Evolutionary conservation across 345 rosid genomes (phyloP).

Genomic region (Raphanus raphanistrum): DNA sequence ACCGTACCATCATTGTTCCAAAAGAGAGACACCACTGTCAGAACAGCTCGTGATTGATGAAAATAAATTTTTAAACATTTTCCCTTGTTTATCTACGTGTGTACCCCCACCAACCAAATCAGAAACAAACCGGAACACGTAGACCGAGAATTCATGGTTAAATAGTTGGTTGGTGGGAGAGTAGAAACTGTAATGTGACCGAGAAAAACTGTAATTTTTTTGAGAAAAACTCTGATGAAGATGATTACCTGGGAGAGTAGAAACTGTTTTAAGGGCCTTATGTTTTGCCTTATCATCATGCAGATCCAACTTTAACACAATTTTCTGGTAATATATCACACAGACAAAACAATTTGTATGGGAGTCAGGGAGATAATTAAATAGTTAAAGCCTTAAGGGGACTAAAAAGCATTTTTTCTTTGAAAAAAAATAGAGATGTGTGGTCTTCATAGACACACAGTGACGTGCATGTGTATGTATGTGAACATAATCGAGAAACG

Average conservation of each 20-base stretch:
- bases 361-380: neutral
- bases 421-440: neutral
- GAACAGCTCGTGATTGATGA: slow-evolving; percentile 37
- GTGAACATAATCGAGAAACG: neutral
- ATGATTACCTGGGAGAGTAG: slow-evolving; percentile 70
- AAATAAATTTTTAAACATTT: neutral
- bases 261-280: slow-evolving; percentile 82
- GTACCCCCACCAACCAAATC: slow-evolving; percentile 22
- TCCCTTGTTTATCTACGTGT: neutral
- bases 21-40: slow-evolving; percentile 20
- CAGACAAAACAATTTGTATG: neutral
- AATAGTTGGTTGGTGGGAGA: too few relatives aligned
- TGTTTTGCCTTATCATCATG: slow-evolving; percentile 77
- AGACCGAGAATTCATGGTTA: slow-evolving; percentile 2
- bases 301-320: slow-evolving; percentile 73
- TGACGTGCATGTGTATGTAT: neutral
- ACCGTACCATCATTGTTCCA: slow-evolving; percentile 36
- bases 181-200: too few relatives aligned
- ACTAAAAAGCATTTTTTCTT: too few relatives aligned
- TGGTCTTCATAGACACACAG: neutral
- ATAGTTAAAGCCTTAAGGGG: neutral
- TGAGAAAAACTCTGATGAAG: neutral
- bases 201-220: too few relatives aligned
- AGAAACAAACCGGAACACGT: slow-evolving; percentile 16
- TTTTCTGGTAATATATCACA: slow-evolving; percentile 53